phyloP scores from a whole-genome alignment of 1,284 basidiomycete species.

The Trichosporon ovoides region DNA sequence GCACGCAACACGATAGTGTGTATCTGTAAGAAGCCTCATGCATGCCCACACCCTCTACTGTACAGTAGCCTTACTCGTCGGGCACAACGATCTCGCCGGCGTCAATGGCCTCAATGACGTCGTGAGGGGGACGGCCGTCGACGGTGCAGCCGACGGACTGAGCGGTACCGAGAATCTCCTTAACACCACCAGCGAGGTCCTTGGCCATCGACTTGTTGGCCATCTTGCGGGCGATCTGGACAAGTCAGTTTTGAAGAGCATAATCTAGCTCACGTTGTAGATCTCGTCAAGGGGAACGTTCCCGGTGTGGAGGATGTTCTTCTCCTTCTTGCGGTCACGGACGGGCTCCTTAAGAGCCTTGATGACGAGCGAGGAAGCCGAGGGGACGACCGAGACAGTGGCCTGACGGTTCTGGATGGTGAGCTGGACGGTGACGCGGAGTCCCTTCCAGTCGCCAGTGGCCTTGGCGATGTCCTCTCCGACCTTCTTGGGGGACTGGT shows the following conservation, averaged over 20 bases:
- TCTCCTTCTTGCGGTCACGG: constrained; percentile 99
- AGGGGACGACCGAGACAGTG: constrained; percentile 91
- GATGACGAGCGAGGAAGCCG: constrained; percentile 97
- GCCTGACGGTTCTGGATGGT: constrained; percentile 99
- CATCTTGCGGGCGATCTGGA: constrained; percentile 70
- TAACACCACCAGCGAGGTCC: constrained; percentile 79
- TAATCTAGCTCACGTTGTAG: constrained; percentile 58
- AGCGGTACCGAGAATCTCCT: constrained; percentile 90
- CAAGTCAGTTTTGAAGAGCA: background rate
- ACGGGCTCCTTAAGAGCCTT: constrained; percentile 98
- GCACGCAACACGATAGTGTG: background rate
- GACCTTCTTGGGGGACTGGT: constrained; percentile 98
- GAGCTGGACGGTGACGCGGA: constrained; percentile 96
- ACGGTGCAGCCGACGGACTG: constrained; percentile 94
- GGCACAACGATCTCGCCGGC: constrained; percentile 92
- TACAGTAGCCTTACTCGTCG: constrained; percentile 63
- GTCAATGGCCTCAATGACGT: constrained; percentile 93
- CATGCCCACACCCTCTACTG: constrained; percentile 24
- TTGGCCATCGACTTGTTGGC: constrained; percentile 91
- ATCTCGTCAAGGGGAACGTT: constrained; percentile 96
- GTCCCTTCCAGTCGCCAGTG: constrained; percentile 98
- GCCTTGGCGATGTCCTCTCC: constrained; percentile 99
- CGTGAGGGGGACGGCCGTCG: constrained; percentile 88
- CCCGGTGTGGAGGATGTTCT: constrained; percentile 98
- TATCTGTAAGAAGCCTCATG: constrained; percentile 21